These are phyloP conservation scores for Lipomyces spencermartinsiae DNA, from an alignment of 805 yeast species.

Conservation along the genomic window DNA sequence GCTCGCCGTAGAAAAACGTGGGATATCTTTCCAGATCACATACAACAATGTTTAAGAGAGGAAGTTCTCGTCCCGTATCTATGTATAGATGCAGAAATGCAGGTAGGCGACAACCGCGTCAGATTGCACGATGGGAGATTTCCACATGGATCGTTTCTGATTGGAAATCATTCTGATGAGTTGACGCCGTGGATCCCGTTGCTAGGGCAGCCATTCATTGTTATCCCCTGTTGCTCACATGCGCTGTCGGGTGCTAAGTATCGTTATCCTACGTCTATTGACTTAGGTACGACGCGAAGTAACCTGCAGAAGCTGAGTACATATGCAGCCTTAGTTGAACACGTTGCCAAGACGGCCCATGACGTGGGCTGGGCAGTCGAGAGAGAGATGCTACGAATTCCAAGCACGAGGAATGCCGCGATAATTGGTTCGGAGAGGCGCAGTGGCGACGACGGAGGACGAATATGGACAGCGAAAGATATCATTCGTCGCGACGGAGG, in stretches of 20 bases:
- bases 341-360: conserved; percentile 71
- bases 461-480: conserved; percentile 55
- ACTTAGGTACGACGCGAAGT: conserved; percentile 2
- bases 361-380: conserved; percentile 84
- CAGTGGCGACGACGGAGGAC: conserved; percentile 30
- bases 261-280: conserved; percentile 55
- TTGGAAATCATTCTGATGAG: conserved; percentile 96
- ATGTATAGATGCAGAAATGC: not conserved
- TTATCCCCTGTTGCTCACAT: conserved; percentile 95
- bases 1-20: conserved; percentile 90
- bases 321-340: conserved; percentile 86
- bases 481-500: conserved; percentile 81
- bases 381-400: conserved; percentile 87
- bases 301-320: conserved; percentile 50
- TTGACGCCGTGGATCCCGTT: conserved; percentile 95
- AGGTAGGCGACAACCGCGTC: not conserved
- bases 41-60: conserved; percentile 65
- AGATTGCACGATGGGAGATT: conserved; percentile 46
- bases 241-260: conserved; percentile 75
- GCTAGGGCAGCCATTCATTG: conserved; percentile 79
- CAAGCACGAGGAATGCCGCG: conserved; percentile 93
- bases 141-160: conserved; percentile 74
- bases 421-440: conserved; percentile 67
- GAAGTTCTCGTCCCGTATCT: conserved; percentile 78
- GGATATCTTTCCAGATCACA: conserved; percentile 72